Percentiles rank a stretch among this genome's conserved stretches.
Conservation (phyloP, 192 early-diverging fungal species). For the Chytriomyces hyalinus region DNA sequence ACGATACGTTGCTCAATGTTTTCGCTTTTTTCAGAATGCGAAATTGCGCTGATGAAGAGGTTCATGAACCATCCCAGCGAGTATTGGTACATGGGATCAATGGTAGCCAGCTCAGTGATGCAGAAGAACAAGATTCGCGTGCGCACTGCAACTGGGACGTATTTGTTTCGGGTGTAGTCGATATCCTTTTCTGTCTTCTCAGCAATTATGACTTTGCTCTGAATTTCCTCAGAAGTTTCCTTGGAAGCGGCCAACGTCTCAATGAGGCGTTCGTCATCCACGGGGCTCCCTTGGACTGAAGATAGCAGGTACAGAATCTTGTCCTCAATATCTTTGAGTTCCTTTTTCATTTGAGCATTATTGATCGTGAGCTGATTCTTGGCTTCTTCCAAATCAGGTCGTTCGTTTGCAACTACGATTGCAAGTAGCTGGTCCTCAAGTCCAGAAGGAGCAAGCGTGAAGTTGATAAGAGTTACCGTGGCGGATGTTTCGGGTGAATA, state of each 20-base stretch:
- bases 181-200: conserved; percentile 69
- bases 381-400: conserved; percentile 68
- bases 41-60: conserved; percentile 61
- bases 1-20: conserved; percentile 59
- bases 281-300: conserved; percentile 66
- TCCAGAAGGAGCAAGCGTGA: conserved; percentile 64
- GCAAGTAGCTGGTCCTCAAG: conserved; percentile 66
- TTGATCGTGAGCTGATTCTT: conserved; percentile 65
- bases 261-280: conserved; percentile 67
- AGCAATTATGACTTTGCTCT: conserved; percentile 59
- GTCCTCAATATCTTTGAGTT: conserved; percentile 70
- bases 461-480: conserved; percentile 66
- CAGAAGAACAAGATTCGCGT: conserved; percentile 68
- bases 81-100: conserved; percentile 71
- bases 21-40: conserved; percentile 63
- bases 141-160: conserved; percentile 60
- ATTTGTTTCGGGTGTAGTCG: conserved; percentile 66
- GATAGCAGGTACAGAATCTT: conserved; percentile 67
- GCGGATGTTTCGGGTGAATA: conserved; percentile 65
- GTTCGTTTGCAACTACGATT: conserved; percentile 64
- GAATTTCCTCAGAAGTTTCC: conserved; percentile 69
- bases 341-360: conserved; percentile 68
- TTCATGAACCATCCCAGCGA: conserved; percentile 69
- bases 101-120: conserved; percentile 63
- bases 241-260: conserved; percentile 66